Evolutionary conservation across 371 early-diverging fungal species (phyloP).

Genomic region (Umbelopsis sp.): DNA sequence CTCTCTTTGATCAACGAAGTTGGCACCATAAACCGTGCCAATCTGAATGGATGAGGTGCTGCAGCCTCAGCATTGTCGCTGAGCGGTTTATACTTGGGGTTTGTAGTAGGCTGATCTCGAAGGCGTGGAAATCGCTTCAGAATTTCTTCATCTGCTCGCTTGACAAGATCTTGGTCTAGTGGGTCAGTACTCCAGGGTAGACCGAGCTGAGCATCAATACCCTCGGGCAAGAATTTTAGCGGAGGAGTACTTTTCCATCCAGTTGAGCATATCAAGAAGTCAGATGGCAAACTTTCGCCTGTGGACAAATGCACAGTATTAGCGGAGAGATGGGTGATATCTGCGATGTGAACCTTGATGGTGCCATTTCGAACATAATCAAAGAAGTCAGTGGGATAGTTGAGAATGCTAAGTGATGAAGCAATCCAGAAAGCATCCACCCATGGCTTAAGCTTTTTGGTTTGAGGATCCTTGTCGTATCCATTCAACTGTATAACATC

Average conservation of each 20-base stretch:
- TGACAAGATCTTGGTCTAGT: not conserved
- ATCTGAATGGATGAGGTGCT: slow-evolving; percentile 14
- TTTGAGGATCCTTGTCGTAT: slow-evolving; percentile 7
- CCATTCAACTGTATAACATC: slow-evolving; percentile 11
- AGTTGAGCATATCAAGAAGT: slow-evolving; percentile 41
- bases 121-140: slow-evolving; percentile 12
- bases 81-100: slow-evolving; percentile 9
- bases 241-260: slow-evolving; percentile 33
- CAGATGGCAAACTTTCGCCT: slow-evolving; percentile 12
- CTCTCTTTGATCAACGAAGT: slow-evolving; percentile 10
- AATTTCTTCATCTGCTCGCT: slow-evolving; percentile 12
- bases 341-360: slow-evolving; percentile 2
- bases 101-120: slow-evolving; percentile 2
- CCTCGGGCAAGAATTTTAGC: slow-evolving; percentile 15
- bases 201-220: slow-evolving; percentile 3
- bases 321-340: slow-evolving; percentile 1
- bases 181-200: not conserved
- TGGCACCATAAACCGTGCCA: slow-evolving; percentile 17
- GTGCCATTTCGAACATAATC: slow-evolving; percentile 14
- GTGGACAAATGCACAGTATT: slow-evolving; percentile 14
- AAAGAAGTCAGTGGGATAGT: slow-evolving; percentile 18
- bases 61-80: not conserved
- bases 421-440: not conserved
- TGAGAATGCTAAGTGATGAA: slow-evolving; percentile 12
- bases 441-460: slow-evolving; percentile 10